Evolutionary conservation across 306 rosid species (phyloP), one percentile per base, ranked within the genome.

Genomic region (Glycine soja): DNA sequence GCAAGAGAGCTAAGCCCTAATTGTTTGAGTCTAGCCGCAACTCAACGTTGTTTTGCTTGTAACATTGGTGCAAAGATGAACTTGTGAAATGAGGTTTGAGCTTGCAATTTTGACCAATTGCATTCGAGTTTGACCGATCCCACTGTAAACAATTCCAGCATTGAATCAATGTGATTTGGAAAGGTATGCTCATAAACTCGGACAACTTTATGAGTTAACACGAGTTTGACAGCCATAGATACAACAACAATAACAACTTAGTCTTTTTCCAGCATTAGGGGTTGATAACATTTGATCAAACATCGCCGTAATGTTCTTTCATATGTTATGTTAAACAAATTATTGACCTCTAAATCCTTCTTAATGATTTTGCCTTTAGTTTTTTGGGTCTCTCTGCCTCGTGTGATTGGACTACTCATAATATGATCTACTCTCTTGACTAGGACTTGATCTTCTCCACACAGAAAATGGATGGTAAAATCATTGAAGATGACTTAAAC

Each of bases 391-490:
- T 50, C 52, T 47, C 3, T 11, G n/a, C 54, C 7, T 50, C 54
- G 0, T 10, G 13, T 3, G 52, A 48, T 48, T 11, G 52, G 14
- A 51, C 16, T 51, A 0, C 18, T 14, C 58, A 14, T n/a, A 16
- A 53, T 53, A 3, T n/a, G 8, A n/a, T 53, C 19, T n/a, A 14
- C 58, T n/a, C 8, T 53, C 58, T 53, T n/a, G n/a, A 53, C 19
- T 53, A 53, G 58, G 58, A n/a, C 19, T 53, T 53, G 5, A 14
- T 53, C 19, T 53, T n/a, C 58, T 14, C 58, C 58, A 14, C 58
- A 36, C 52, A 79, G 24, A 69, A 47, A 57, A 56, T 12, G 50
- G 53, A 47, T 69, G 58, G 56, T 69, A 69, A 57, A 69, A 46
- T 10, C 52, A 57, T 58, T 11, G 24, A 70, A 47, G 19, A 32